phyloP scores from a whole-genome alignment of 768 basidiomycete genomes.

The Hericium erinaceus region DNA sequence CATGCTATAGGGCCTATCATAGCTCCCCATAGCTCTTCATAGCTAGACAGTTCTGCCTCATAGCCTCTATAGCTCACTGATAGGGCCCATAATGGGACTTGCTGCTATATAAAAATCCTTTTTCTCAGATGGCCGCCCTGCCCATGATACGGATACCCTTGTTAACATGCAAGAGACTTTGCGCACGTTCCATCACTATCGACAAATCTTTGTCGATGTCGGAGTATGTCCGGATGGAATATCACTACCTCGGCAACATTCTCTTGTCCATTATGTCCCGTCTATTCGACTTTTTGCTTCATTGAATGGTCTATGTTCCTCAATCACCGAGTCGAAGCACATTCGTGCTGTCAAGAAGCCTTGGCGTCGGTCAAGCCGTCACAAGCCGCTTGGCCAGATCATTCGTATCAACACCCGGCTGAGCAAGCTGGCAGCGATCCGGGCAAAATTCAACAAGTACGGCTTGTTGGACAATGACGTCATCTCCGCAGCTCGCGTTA shows the following conservation, averaged over 20 bases:
- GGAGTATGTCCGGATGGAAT: slow-evolving; percentile 14
- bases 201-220: slow-evolving; percentile 8
- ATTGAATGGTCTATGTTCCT: slow-evolving; percentile 16
- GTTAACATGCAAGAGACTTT: slow-evolving; percentile 10
- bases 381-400: slow-evolving; percentile 28
- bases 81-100: no score
- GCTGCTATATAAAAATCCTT: no score
- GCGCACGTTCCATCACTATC: slow-evolving; percentile 5
- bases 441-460: slow-evolving; percentile 1
- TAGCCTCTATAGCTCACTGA: no score
- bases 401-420: slow-evolving; percentile 14
- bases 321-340: slow-evolving; percentile 16
- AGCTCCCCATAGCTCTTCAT: no score
- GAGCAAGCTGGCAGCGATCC: slow-evolving; percentile 22
- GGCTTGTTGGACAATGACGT: slow-evolving; percentile 1
- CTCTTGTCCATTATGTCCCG: slow-evolving; percentile 17
- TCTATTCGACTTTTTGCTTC: slow-evolving; percentile 17
- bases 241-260: slow-evolving; percentile 20
- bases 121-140: slow-evolving; percentile 4
- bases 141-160: background rate
- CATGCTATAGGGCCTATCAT: no score
- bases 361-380: slow-evolving; percentile 23
- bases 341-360: no score
- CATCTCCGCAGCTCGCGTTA: background rate
- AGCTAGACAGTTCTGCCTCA: no score